Evolutionary conservation across 2,329 filamentous ascomycete genomes (phyloP).

Genomic region (Monosporascus sp.): DNA sequence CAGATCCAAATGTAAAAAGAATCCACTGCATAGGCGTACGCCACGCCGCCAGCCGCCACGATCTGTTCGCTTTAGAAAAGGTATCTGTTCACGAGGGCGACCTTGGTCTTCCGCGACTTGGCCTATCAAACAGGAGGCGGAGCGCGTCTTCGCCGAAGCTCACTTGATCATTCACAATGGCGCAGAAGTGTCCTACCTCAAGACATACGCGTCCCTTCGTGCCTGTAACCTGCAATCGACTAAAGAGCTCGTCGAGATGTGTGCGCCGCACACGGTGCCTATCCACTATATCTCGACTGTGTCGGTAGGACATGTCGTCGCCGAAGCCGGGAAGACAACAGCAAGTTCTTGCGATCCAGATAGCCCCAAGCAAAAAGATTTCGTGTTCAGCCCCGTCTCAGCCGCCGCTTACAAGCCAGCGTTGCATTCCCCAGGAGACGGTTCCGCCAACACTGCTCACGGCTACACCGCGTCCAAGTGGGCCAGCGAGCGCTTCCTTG

Average conservation of each 20-base stretch:
- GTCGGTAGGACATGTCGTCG: constrained; percentile 10
- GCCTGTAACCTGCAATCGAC: constrained; percentile 30
- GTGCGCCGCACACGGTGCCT: constrained; percentile 19
- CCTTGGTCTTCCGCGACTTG: constrained; percentile 1
- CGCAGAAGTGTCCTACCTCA: constrained; percentile 32
- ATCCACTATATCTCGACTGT: constrained; percentile 33
- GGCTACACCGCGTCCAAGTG: constrained; percentile 32
- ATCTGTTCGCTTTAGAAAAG: background rate
- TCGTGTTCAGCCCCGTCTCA: too few species aligned
- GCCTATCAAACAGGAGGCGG: background rate
- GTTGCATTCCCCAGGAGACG: background rate
- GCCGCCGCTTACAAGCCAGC: too few species aligned
- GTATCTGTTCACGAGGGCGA: constrained; percentile 3
- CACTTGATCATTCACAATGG: constrained; percentile 48
- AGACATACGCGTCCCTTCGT: constrained; percentile 30
- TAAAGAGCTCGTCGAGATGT: constrained; percentile 14
- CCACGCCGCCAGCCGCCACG: background rate
- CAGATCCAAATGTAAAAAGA: constrained; percentile 22
- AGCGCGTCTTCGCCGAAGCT: constrained; percentile 23
- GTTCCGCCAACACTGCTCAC: constrained; percentile 18
- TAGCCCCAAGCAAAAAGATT: too few species aligned
- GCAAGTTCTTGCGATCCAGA: too few species aligned
- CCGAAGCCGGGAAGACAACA: too few species aligned
- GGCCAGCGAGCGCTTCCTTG: constrained; percentile 29
- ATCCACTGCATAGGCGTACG: constrained; percentile 39